These are phyloP conservation scores for Fusarium mexicanum DNA, from an alignment of 2,329 filamentous ascomycete species.

Conservation along the genomic window DNA sequence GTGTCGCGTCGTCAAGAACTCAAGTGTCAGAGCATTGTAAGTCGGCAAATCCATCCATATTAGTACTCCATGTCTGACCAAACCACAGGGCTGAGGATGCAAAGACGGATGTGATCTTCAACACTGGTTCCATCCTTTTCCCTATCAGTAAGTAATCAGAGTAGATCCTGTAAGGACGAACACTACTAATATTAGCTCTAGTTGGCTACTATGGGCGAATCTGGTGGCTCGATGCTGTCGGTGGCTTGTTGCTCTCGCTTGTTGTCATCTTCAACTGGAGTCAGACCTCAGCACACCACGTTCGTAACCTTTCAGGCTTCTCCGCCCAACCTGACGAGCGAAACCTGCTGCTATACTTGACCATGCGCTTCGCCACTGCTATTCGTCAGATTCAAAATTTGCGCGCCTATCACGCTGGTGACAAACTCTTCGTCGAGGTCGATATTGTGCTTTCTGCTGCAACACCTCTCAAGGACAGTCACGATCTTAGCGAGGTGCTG, in stretches of 20 bases:
- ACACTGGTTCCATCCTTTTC: conserved; percentile 87
- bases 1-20: conserved; percentile 87
- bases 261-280: conserved; percentile 86
- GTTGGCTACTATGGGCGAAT: conserved; percentile 78
- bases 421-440: conserved; percentile 83
- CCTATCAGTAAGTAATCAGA: conserved; percentile 66
- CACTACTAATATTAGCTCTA: conserved; percentile 39
- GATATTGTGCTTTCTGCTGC: conserved; percentile 84
- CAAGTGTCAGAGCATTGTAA: conserved; percentile 81
- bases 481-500: conserved; percentile 80
- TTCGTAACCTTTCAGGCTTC: conserved; percentile 82
- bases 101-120: conserved; percentile 86
- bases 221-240: conserved; percentile 87
- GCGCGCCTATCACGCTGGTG: conserved; percentile 85
- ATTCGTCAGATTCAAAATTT: conserved; percentile 88
- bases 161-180: conserved; percentile 7
- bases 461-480: conserved; percentile 79
- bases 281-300: conserved; percentile 76
- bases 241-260: conserved; percentile 79
- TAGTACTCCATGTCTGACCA: background rate
- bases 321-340: conserved; percentile 83
- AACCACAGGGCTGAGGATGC: conserved; percentile 59
- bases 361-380: conserved; percentile 90
- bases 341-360: conserved; percentile 87
- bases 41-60: conserved; percentile 40